A percentile compares a stretch with the other conserved stretches of the same genome.
Conservation (phyloP, 306 rosid genomes). For the Gleditsia sinensis region DNA sequence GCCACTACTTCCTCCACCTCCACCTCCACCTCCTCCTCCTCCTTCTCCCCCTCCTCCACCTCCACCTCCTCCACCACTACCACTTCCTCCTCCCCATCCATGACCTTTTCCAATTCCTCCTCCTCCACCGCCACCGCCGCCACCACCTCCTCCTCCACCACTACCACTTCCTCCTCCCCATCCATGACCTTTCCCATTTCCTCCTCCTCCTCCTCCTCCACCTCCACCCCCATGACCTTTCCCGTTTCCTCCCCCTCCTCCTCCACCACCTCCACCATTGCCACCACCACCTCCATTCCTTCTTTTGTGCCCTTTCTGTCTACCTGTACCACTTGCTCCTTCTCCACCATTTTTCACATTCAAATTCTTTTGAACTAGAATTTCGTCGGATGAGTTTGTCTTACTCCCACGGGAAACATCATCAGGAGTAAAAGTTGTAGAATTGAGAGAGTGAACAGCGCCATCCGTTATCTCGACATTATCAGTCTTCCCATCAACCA, state of each 20-base stretch:
- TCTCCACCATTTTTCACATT: not conserved
- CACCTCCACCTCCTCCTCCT: not conserved
- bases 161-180: not conserved
- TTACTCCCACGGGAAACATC: slow-evolving; percentile 1
- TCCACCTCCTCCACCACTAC: not conserved
- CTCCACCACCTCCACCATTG: not conserved
- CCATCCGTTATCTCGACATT: slow-evolving; percentile 1
- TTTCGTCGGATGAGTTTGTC: slow-evolving; percentile 12
- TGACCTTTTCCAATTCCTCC: not conserved
- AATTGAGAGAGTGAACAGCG: not conserved
- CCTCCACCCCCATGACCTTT: not conserved
- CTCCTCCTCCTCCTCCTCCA: not conserved
- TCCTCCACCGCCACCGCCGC: not conserved
- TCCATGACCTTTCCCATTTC: not conserved
- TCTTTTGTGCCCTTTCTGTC: not conserved
- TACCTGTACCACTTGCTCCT: not conserved
- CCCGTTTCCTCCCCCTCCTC: not conserved
- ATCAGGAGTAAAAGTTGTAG: not conserved
- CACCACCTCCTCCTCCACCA: not conserved
- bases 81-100: not conserved
- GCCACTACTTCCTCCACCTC: not conserved
- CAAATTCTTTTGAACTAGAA: slow-evolving; percentile 19
- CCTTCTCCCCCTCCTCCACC: not conserved
- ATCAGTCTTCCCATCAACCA: slow-evolving; percentile 30
- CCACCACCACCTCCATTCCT: not conserved